A percentile compares a stretch with the other conserved stretches of the same genome.
Conservation (phyloP, 345 rosid species). For the Anacardium occidentale region DNA sequence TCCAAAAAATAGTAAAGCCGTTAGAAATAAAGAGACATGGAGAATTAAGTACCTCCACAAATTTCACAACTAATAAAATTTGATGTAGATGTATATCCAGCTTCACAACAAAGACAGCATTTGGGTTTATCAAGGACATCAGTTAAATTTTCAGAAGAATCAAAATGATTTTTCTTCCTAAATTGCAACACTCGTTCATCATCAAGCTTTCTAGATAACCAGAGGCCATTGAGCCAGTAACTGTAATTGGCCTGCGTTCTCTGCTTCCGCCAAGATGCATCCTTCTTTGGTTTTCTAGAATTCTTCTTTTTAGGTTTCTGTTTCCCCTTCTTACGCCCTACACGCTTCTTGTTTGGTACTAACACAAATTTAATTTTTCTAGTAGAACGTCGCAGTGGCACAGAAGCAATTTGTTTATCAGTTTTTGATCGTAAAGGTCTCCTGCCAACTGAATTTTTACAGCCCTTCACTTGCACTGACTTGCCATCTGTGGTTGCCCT, state of each 20-base stretch:
- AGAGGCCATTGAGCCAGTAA: slow-evolving; percentile 91
- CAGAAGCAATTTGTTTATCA: slow-evolving; percentile 48
- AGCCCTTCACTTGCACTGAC: slow-evolving; percentile 30
- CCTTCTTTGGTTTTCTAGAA: slow-evolving; percentile 37
- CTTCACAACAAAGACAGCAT: slow-evolving; percentile 69
- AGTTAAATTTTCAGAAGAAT: slow-evolving; percentile 34
- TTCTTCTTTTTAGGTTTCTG: slow-evolving; percentile 45
- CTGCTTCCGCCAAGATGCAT: slow-evolving; percentile 46
- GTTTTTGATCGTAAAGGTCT: slow-evolving; percentile 40
- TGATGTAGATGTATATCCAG: slow-evolving; percentile 39
- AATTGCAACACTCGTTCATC: slow-evolving; percentile 68
- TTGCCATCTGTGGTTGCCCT: slow-evolving; percentile 30
- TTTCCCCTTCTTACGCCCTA: slow-evolving; percentile 47
- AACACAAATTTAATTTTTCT: slow-evolving; percentile 52
- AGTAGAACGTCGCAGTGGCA: slow-evolving; percentile 82
- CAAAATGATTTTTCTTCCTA: slow-evolving; percentile 39
- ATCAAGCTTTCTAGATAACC: slow-evolving; percentile 58
- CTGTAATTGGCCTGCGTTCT: slow-evolving; percentile 53
- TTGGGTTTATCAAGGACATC: slow-evolving; percentile 45
- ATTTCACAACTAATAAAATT: slow-evolving; percentile 70
- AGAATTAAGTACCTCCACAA: slow-evolving; percentile 63
- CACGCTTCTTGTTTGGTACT: slow-evolving; percentile 42
- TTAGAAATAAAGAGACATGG: neutral
- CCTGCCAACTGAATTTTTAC: slow-evolving; percentile 32
- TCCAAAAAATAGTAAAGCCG: neutral